Base-by-base conservation (phyloP, 2,329 filamentous ascomycete species). In the Atkinsonella hypoxylon region DNA sequence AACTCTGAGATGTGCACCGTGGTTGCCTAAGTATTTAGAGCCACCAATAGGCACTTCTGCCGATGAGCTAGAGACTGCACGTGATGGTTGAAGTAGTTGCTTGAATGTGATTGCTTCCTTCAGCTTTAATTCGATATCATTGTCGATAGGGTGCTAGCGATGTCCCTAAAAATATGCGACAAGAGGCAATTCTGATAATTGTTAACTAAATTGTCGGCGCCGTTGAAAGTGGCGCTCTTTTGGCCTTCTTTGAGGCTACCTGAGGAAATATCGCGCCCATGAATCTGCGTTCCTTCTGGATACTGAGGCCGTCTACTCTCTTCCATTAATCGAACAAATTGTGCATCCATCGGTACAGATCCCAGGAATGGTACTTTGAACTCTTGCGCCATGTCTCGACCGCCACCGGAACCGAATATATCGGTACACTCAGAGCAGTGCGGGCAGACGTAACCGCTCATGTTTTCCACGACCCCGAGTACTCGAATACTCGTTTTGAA, bases 401-500 rank as follows among this genome's bases (percentile, higher is more conserved):
- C 93, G 3, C 93, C 93, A 4, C 93, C 93, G 50, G 87, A 90
- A 48, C 85, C 89, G 65, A 98, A 98, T 48, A 97, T 79, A 67
- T 97, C 88, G 48, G 88, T 95, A 68, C 91, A 94, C 65, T 96
- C 89, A 47, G 78, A 79, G 66, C 82, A 86, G 62, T 84, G 79
- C 7, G 82, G 82, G 62, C 87, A 93, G n/a, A 93, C 85, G 59
- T 87, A 94, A 2, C 88, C 88, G 57, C 83, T 85, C 93, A 98
- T 97, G 65, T 98, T 98, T 71, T 98, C 93, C 44, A 98, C 79
- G 1, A 98, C 90, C 0, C 93, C 93, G 11, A 97, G 73, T 36
- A 94, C 81, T 2, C 77, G 74, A 46, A 95, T 83, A 31, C 80
- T 78, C 1, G 87, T 91, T 71, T 95, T 95, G 48, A 74, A 74